Percentiles rank a stretch among this genome's conserved stretches.
These are phyloP conservation scores for Rhizoctonia solani DNA, from an alignment of 1,284 basidiomycete genomes.

Conservation along the genomic window DNA sequence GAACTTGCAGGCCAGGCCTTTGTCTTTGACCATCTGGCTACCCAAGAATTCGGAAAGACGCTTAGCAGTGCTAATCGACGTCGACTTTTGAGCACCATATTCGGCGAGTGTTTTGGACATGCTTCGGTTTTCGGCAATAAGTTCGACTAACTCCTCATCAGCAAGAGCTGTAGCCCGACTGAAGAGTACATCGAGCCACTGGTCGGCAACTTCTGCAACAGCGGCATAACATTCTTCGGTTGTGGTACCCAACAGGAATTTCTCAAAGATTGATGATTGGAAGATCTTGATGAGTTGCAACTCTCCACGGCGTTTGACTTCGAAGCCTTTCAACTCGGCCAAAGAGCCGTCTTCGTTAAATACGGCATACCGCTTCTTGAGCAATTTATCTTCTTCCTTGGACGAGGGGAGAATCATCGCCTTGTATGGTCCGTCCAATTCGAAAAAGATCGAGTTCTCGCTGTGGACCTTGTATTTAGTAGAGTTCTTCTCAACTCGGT, in stretches of 20 bases:
- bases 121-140: constrained; percentile 98
- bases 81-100: constrained; percentile 96
- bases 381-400: constrained; percentile 97
- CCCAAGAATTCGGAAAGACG: constrained; percentile 97
- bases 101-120: constrained; percentile 98
- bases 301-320: constrained; percentile 97
- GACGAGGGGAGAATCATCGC: constrained; percentile 99
- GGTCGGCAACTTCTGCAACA: constrained; percentile 92
- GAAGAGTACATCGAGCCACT: constrained; percentile 97
- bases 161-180: constrained; percentile 81
- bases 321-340: constrained; percentile 98
- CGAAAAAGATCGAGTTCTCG: constrained; percentile 99
- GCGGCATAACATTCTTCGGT: constrained; percentile 95
- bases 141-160: constrained; percentile 94
- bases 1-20: constrained; percentile 98
- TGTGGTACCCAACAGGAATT: constrained; percentile 90
- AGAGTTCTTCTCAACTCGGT: constrained; percentile 76
- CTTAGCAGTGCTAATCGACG: constrained; percentile 95
- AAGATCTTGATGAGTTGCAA: constrained; percentile 99
- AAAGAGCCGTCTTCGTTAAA: constrained; percentile 98
- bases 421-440: constrained; percentile 97
- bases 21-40: constrained; percentile 99
- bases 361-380: constrained; percentile 99
- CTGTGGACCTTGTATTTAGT: constrained; percentile 87
- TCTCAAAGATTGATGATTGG: constrained; percentile 98